Evolutionary conservation across 176 grass and related monocot species (phyloP).

Genomic region (Phragmites australis): DNA sequence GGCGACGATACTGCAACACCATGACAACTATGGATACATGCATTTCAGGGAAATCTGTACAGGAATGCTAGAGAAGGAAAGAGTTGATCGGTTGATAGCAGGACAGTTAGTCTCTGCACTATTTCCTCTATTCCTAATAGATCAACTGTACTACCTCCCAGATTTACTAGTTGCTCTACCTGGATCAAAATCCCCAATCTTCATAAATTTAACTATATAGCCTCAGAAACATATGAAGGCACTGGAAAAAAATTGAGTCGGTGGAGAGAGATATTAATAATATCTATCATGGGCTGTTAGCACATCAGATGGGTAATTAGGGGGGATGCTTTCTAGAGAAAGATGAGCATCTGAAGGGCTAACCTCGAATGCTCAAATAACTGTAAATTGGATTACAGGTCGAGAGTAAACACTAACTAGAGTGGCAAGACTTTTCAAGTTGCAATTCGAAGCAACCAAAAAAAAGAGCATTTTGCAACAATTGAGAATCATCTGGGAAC

Average conservation of each 20-base stretch:
- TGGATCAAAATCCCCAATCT: neutral
- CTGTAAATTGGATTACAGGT: neutral
- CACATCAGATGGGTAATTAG: neutral
- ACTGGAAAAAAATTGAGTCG: neutral
- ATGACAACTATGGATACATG: constrained; percentile 8
- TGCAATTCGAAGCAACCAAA: neutral
- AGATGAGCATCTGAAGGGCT: neutral
- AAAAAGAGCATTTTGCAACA: too few relatives aligned
- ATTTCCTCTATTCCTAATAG: neutral
- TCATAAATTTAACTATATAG: neutral
- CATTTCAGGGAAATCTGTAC: neutral
- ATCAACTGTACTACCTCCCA: constrained; percentile 4
- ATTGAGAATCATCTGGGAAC: too few relatives aligned
- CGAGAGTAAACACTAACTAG: neutral
- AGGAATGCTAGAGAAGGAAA: neutral
- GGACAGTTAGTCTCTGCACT: neutral
- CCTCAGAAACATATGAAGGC: neutral
- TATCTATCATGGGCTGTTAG: neutral
- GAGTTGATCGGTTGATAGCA: neutral
- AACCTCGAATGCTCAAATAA: constrained; percentile 2
- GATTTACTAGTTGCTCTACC: neutral
- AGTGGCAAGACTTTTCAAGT: neutral
- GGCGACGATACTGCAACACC: too few relatives aligned
- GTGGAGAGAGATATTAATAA: neutral
- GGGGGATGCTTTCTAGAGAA: neutral